Conservation (phyloP, 345 rosid genomes). For the Hypericum androsaemum region DNA sequence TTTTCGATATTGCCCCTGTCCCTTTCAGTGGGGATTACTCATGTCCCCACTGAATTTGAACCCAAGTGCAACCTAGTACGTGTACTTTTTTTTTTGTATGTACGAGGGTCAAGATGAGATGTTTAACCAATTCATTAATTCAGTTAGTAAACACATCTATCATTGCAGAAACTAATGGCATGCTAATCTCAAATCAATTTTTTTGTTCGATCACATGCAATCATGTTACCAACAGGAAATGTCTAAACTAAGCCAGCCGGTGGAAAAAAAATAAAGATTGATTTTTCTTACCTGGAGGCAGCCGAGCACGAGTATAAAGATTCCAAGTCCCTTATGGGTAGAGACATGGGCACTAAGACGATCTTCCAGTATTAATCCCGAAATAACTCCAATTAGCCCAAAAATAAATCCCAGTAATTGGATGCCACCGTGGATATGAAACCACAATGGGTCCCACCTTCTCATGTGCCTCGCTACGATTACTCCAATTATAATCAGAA, state of each 20-base stretch:
- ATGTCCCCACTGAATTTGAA: no score
- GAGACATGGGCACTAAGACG: constrained; percentile 32
- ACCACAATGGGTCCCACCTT: constrained; percentile 69
- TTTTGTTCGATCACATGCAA: no score
- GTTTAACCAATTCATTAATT: no score
- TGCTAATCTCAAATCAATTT: no score
- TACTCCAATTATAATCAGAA: constrained; percentile 53
- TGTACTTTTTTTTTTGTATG: no score
- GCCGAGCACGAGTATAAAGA: constrained; percentile 66
- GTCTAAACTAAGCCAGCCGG: no score
- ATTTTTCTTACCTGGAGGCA: constrained; percentile 48
- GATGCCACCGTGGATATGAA: constrained; percentile 42
- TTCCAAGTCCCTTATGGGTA: constrained; percentile 54
- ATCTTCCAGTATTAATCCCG: constrained; percentile 49
- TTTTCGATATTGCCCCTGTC: no score
- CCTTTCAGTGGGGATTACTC: no score
- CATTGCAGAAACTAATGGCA: no score
- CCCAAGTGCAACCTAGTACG: no score
- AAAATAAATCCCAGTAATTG: constrained; percentile 43
- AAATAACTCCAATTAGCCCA: constrained; percentile 48
- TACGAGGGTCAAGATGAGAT: no score
- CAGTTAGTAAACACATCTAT: no score
- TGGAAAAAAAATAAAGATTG: neutral
- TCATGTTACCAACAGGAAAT: neutral
- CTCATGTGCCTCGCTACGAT: constrained; percentile 46